These are phyloP conservation scores for Amniculicola lignicola DNA, from an alignment of 495 filamentous ascomycete species.

Conservation along the genomic window DNA sequence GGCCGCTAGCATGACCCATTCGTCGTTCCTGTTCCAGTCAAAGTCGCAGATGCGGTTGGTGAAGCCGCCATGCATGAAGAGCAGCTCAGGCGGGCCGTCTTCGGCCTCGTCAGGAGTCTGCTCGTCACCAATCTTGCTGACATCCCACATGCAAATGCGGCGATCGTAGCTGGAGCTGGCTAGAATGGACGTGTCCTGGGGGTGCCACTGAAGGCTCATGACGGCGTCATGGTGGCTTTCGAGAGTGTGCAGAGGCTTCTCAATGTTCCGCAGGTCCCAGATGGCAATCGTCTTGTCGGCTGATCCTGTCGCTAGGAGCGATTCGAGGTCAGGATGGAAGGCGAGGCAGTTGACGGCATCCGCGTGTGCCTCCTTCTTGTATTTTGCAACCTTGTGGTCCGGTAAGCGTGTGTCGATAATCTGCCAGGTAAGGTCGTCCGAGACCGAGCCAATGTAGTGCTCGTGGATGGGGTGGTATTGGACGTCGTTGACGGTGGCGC, in stretches of 20 bases:
- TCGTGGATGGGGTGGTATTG: conserved; percentile 83
- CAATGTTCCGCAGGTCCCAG: conserved; percentile 90
- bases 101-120: conserved; percentile 94
- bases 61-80: conserved; percentile 98
- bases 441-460: conserved; percentile 84
- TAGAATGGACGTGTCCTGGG: conserved; percentile 78
- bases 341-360: conserved; percentile 94
- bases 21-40: conserved; percentile 93
- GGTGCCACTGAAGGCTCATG: conserved; percentile 91
- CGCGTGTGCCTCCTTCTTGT: conserved; percentile 61
- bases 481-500: conserved; percentile 91
- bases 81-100: conserved; percentile 91
- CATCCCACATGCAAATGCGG: conserved; percentile 93
- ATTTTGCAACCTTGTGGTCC: conserved; percentile 60
- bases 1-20: conserved; percentile 90
- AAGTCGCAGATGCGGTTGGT: conserved; percentile 96
- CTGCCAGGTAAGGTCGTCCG: conserved; percentile 90
- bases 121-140: conserved; percentile 86
- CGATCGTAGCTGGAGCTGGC: conserved; percentile 90
- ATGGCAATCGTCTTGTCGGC: conserved; percentile 91
- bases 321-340: conserved; percentile 87
- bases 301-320: conserved; percentile 84
- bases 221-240: conserved; percentile 85
- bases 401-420: conserved; percentile 77
- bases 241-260: conserved; percentile 77